phyloP scores from a whole-genome alignment of 2,329 filamentous ascomycete genomes.

The Aspergillus sp. region DNA sequence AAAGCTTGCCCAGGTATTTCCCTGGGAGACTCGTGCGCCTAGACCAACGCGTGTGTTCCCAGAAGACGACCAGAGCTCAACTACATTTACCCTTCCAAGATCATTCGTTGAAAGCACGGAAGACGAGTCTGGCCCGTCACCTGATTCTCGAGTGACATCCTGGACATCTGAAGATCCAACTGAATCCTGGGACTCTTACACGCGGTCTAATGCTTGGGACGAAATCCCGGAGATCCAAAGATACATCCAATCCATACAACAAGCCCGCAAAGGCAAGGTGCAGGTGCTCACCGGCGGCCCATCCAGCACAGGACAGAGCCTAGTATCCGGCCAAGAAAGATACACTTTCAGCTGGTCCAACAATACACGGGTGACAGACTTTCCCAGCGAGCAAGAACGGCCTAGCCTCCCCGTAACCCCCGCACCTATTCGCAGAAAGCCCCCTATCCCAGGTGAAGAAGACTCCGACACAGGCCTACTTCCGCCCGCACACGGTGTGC shows the following conservation, averaged over 20 bases:
- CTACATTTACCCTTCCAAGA: slow-evolving; percentile 7
- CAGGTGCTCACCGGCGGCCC: slow-evolving; percentile 38
- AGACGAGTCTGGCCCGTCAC: slow-evolving; percentile 19
- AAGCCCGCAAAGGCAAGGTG: slow-evolving; percentile 56
- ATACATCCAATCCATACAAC: slow-evolving; percentile 78
- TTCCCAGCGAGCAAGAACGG: slow-evolving; percentile 77
- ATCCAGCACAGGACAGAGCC: slow-evolving; percentile 16
- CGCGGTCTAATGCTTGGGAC: slow-evolving; percentile 89
- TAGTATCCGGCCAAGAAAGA: slow-evolving; percentile 21
- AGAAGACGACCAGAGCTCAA: slow-evolving; percentile 30
- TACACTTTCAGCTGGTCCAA: slow-evolving; percentile 10
- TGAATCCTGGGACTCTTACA: slow-evolving; percentile 71
- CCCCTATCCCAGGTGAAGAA: slow-evolving; percentile 48
- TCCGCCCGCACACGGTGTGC: slow-evolving; percentile 78
- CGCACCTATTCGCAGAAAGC: slow-evolving; percentile 70
- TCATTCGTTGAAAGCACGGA: slow-evolving; percentile 12
- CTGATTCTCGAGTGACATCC: slow-evolving; percentile 11
- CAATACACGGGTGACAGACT: slow-evolving; percentile 75
- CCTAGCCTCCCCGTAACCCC: slow-evolving; percentile 90
- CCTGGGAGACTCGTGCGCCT: slow-evolving; percentile 76
- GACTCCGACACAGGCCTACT: slow-evolving; percentile 48
- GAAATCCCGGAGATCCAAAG: slow-evolving; percentile 82
- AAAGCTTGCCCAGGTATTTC: slow-evolving; percentile 73
- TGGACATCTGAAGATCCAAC: slow-evolving; percentile 30
- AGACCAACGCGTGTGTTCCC: slow-evolving; percentile 56